These are phyloP conservation scores for Irpex sp. DNA, from an alignment of 1,284 basidiomycete genomes.

Conservation along the genomic window DNA sequence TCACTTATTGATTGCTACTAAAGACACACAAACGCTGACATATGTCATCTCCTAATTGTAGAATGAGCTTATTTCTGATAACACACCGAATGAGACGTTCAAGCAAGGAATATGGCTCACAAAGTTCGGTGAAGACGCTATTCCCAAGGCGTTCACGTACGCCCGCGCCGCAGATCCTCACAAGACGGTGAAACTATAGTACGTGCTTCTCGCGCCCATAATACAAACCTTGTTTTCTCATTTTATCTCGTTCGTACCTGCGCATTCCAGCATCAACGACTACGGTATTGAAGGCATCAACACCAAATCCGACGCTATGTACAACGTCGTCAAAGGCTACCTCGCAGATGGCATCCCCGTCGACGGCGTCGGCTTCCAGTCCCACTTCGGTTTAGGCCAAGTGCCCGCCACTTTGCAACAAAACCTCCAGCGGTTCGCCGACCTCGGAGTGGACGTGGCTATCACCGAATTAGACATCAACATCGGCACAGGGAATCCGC, in stretches of 20 bases:
- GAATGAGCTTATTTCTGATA: conserved; percentile 14
- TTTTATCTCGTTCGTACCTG: too few relatives aligned
- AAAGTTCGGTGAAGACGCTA: conserved; percentile 13
- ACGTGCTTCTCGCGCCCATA: not conserved
- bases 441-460: conserved; percentile 13
- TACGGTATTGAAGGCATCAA: conserved; percentile 11
- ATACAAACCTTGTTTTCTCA: not conserved
- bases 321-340: conserved; percentile 9
- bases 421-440: conserved; percentile 14
- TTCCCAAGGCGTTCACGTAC: conserved; percentile 12
- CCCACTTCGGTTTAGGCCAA: conserved; percentile 11
- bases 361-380: conserved; percentile 13
- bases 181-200: conserved; percentile 10
- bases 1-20: not conserved
- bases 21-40: not conserved
- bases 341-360: conserved; percentile 10
- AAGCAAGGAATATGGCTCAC: conserved; percentile 11
- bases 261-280: conserved; percentile 10
- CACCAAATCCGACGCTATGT: conserved; percentile 12
- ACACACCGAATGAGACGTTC: conserved; percentile 14
- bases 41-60: not conserved
- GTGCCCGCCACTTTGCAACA: conserved; percentile 5
- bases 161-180: conserved; percentile 9
- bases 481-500: not conserved
- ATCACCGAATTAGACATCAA: conserved; percentile 14